phyloP scores from a whole-genome alignment of 352 stramenopile species.

The Thalassiosira mediterranea region DNA sequence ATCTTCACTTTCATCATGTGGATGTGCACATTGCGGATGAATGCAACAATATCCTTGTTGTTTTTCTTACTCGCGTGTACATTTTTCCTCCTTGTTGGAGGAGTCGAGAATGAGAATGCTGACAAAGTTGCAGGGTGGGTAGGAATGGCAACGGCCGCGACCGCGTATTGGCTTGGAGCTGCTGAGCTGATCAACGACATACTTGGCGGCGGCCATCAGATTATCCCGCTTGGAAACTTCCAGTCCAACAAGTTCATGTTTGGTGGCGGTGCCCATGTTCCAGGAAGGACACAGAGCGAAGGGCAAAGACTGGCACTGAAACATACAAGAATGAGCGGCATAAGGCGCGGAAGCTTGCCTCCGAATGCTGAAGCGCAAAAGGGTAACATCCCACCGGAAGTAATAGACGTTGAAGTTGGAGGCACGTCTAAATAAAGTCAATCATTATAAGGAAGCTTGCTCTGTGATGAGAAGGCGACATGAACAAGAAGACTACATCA shows the following conservation, averaged over 20 bases:
- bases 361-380: no score
- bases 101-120: slow-evolving; percentile 26
- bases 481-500: no score
- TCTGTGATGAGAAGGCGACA: no score
- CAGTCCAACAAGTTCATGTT: neutral
- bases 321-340: no score
- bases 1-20: slow-evolving; percentile 47
- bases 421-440: no score
- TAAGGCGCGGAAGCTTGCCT: no score
- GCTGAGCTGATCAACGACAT: slow-evolving; percentile 53
- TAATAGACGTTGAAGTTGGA: no score
- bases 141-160: slow-evolving; percentile 34
- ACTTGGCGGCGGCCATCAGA: slow-evolving; percentile 33
- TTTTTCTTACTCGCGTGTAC: slow-evolving; percentile 43
- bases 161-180: slow-evolving; percentile 40
- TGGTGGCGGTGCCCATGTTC: slow-evolving; percentile 5
- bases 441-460: no score
- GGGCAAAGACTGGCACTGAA: slow-evolving; percentile 7
- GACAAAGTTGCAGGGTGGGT: slow-evolving; percentile 49
- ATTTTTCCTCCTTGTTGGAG: slow-evolving; percentile 28
- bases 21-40: slow-evolving; percentile 49
- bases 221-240: slow-evolving; percentile 48
- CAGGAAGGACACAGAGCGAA: slow-evolving; percentile 4
- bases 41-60: slow-evolving; percentile 31
- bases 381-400: no score